Percentiles rank a stretch among this genome's conserved stretches.
These are phyloP conservation scores for Pythium myriotylum DNA, from an alignment of 352 stramenopile genomes.

Conservation along the genomic window DNA sequence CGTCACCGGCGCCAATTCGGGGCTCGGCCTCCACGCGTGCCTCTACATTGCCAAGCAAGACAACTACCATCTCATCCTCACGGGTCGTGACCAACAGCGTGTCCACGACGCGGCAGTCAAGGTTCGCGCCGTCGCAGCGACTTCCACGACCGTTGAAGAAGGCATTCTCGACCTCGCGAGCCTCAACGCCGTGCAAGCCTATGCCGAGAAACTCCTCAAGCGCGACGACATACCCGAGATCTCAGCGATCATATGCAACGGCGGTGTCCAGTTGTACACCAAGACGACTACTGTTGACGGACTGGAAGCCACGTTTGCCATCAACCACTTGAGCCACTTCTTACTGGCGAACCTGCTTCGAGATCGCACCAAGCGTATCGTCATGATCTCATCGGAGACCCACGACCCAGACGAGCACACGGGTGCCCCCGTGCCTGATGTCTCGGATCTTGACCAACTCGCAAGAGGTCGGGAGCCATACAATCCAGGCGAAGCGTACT, in stretches of 20 bases:
- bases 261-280: conserved; percentile 26
- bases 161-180: conserved; percentile 41
- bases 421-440: conserved; percentile 12
- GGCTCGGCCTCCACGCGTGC: conserved; percentile 38
- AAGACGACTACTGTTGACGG: conserved; percentile 39
- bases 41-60: conserved; percentile 28
- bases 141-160: conserved; percentile 26
- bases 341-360: conserved; percentile 34
- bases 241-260: conserved; percentile 46
- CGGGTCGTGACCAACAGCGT: conserved; percentile 31
- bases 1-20: conserved; percentile 40
- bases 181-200: conserved; percentile 32
- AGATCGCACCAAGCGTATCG: conserved; percentile 27
- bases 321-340: conserved; percentile 55
- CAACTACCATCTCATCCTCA: conserved; percentile 39
- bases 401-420: conserved; percentile 37
- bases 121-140: conserved; percentile 20
- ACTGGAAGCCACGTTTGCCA: conserved; percentile 41
- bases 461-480: conserved; percentile 33
- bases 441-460: conserved; percentile 30
- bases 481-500: conserved; percentile 28
- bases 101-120: conserved; percentile 28
- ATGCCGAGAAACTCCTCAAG: conserved; percentile 17
- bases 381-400: conserved; percentile 29
- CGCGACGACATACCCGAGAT: conserved; percentile 31